These are phyloP conservation scores for Didymella exigua DNA, from an alignment of 2,329 filamentous ascomycete species.

Conservation along the genomic window DNA sequence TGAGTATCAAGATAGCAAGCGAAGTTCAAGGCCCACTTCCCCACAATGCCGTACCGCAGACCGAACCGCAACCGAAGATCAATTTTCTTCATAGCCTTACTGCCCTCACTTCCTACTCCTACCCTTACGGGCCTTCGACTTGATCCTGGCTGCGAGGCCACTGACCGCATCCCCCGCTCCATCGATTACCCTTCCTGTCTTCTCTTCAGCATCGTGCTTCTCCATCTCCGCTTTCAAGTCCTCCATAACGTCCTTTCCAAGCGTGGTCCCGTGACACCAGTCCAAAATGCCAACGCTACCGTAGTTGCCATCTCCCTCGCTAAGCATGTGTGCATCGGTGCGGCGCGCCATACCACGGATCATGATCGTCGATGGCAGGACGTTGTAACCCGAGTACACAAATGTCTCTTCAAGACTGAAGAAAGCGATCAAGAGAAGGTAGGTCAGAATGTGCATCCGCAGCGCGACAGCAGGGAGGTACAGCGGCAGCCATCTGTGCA, in stretches of 20 bases:
- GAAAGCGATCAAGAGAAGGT: conserved; percentile 67
- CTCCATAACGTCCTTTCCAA: conserved; percentile 63
- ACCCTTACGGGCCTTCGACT: conserved; percentile 35
- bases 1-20: conserved; percentile 7
- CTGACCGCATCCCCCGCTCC: conserved; percentile 39
- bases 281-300: conserved; percentile 65
- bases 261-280: conserved; percentile 45
- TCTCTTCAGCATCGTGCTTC: conserved; percentile 59
- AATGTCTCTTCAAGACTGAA: conserved; percentile 71
- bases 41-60: conserved; percentile 1
- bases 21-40: conserved; percentile 10
- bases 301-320: conserved; percentile 63
- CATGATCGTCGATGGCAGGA: conserved; percentile 64
- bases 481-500: conserved; percentile 67
- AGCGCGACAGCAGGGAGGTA: conserved; percentile 70
- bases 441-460: conserved; percentile 74
- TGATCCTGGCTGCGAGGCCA: conserved; percentile 38
- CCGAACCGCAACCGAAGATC: not conserved
- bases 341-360: conserved; percentile 63
- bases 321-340: conserved; percentile 64
- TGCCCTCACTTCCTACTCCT: conserved; percentile 30
- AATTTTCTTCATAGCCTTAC: not conserved
- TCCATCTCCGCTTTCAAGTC: conserved; percentile 62
- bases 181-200: conserved; percentile 45
- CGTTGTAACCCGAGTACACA: conserved; percentile 70